Evolutionary conservation across 441 rosid genomes (phyloP), one percentile per base, ranked within the genome.

Genomic region (Populus hybrid): DNA sequence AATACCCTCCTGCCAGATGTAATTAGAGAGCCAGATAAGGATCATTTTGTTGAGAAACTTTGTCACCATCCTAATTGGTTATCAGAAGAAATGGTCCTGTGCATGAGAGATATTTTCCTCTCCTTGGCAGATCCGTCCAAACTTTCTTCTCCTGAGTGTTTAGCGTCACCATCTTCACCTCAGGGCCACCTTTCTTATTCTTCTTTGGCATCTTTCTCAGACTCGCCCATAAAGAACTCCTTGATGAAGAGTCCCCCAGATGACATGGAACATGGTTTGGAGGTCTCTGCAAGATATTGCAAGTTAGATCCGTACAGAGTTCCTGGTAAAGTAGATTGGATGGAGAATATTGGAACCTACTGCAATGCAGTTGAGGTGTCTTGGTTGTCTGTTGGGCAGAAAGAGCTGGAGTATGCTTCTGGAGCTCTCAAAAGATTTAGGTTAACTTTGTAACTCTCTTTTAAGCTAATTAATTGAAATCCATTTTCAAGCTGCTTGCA

Each of bases 21-120:
- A 40, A 80, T 79, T 64, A 74, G 73, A 77, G 72, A 74, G 45
- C 82, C 69, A 70, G 70, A 78, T 14, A 78, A 75, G 36, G 78
- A 67, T 73, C 63, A 72, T 76, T 71, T 78, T 68, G 78, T 76
- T 45, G 90, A 88, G 83, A 82, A 83, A 68, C 83, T 88, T 53
- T 87, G 88, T 89, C 83, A 77, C 73, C 81, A 83, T 63, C 95
- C 95, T 64, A 85, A 89, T 78, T 78, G 63, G 70, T 86, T 91
- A 74, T 91, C 91, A 9, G 92, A 91, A 85, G 89, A 91, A 86
- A 91, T 91, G 95, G 82, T 91, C 71, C 63, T 73, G 76, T 90
- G 91, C 85, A 91, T 90, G 93, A 89, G 86, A 88, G 88, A 90
- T 77, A 91, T 89, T 73, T 91, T 87, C 82, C 74, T 88, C 82